Percentiles rank a stretch among this genome's conserved stretches.
phyloP scores from a whole-genome alignment of 805 yeast species.

The Scheffersomyces ergatensis region DNA sequence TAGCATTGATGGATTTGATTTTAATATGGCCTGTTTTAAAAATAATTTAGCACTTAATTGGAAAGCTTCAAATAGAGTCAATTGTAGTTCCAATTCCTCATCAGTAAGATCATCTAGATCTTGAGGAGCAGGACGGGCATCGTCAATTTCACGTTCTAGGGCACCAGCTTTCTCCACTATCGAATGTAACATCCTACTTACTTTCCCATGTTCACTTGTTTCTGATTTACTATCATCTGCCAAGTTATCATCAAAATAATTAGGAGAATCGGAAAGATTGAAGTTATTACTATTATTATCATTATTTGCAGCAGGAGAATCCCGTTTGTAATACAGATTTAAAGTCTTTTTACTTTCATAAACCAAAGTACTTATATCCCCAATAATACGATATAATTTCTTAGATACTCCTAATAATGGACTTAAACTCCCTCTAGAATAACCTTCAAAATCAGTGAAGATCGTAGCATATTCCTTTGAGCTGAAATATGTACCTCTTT shows the following conservation, averaged over 20 bases:
- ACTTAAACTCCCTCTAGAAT: constrained; percentile 48
- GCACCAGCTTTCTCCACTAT: constrained; percentile 29
- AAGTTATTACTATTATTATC: constrained; percentile 1
- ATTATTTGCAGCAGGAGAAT: constrained; percentile 1
- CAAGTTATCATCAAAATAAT: constrained; percentile 6
- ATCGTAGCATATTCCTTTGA: constrained; percentile 56
- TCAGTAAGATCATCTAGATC: constrained; percentile 40
- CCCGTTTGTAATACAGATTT: constrained; percentile 7
- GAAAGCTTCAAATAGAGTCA: constrained; percentile 69
- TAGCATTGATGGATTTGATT: constrained; percentile 57
- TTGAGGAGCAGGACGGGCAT: constrained; percentile 49
- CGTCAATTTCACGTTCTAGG: constrained; percentile 49
- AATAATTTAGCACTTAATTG: constrained; percentile 69
- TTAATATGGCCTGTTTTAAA: constrained; percentile 61
- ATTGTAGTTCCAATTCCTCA: constrained; percentile 60
- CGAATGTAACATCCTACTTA: constrained; percentile 18
- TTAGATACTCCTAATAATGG: constrained; percentile 74
- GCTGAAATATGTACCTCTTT: constrained; percentile 65
- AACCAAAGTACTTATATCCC: constrained; percentile 63
- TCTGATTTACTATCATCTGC: constrained; percentile 18
- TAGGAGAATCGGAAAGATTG: constrained; percentile 12
- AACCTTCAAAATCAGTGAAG: constrained; percentile 34
- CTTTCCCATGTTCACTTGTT: constrained; percentile 19
- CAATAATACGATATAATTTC: constrained; percentile 62
- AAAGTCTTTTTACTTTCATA: constrained; percentile 43